A percentile compares a stretch with the other conserved stretches of the same genome.
phyloP scores from a whole-genome alignment of 2,329 filamentous ascomycete genomes.

The Zasmidium cellare region DNA sequence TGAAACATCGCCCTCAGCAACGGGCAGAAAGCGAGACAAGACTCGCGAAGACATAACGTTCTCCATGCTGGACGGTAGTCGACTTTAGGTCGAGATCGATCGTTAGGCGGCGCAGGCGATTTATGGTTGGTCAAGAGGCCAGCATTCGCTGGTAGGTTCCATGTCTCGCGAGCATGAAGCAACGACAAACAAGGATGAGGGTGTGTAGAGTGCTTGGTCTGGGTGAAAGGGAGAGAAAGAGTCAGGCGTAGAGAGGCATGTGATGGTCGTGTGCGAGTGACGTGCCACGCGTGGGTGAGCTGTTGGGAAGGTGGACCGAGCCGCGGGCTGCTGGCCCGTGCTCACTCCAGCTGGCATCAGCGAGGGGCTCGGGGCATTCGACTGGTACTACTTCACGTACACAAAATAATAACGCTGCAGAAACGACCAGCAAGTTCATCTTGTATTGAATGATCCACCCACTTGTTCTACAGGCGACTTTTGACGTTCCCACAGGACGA shows the following conservation, averaged over 20 bases:
- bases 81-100: background rate
- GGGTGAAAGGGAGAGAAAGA: background rate
- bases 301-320: background rate
- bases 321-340: background rate
- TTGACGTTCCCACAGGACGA: no score
- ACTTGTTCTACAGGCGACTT: no score
- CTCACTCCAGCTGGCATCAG: background rate
- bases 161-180: background rate
- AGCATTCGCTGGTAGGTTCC: background rate
- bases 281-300: background rate
- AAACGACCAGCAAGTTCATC: no score
- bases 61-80: conserved; percentile 11
- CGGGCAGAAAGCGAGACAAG: conserved; percentile 51
- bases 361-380: background rate
- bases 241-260: background rate
- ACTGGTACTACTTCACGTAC: background rate
- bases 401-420: no score
- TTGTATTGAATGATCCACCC: no score
- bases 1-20: conserved; percentile 39
- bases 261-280: background rate
- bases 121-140: background rate
- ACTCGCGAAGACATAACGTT: conserved; percentile 54
- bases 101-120: background rate
- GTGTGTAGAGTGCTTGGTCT: background rate
- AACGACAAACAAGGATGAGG: background rate